Evolutionary conservation across 1,139 yeast species (phyloP).

Genomic region (Maudiozyma humilis): DNA sequence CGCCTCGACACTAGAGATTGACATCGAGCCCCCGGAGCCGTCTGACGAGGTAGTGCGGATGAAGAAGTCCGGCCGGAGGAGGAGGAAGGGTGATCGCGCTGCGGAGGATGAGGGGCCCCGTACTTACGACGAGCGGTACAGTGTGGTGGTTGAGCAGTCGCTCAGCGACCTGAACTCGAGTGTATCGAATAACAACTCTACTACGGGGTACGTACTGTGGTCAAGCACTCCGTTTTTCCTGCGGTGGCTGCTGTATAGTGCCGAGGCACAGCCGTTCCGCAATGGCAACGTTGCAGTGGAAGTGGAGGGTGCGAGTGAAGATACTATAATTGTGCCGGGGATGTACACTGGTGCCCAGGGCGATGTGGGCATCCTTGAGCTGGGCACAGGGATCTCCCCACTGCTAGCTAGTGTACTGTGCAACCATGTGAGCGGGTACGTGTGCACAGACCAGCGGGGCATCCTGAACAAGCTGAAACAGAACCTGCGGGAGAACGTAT

Average conservation of each 20-base stretch:
- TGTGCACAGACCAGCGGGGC: slow-evolving; percentile 30
- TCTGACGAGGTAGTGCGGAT: background rate
- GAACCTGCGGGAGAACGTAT: slow-evolving; percentile 22
- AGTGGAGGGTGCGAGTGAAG: slow-evolving; percentile 7
- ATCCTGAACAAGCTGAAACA: slow-evolving; percentile 22
- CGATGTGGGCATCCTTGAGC: slow-evolving; percentile 20
- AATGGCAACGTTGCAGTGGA: slow-evolving; percentile 6
- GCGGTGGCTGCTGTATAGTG: slow-evolving; percentile 27
- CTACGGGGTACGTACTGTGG: slow-evolving; percentile 33
- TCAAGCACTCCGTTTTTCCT: slow-evolving; percentile 28
- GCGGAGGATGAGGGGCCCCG: background rate
- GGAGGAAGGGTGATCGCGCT: background rate
- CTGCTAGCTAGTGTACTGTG: slow-evolving; percentile 24
- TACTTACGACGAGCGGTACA: slow-evolving; percentile 2
- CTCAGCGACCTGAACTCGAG: slow-evolving; percentile 25
- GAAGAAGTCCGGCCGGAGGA: background rate
- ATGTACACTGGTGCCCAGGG: background rate
- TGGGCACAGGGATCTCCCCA: slow-evolving; percentile 30
- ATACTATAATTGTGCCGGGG: slow-evolving; percentile 7
- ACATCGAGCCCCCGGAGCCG: slow-evolving; percentile 20
- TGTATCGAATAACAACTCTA: slow-evolving; percentile 28
- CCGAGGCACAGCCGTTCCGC: slow-evolving; percentile 15
- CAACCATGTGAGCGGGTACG: slow-evolving; percentile 24
- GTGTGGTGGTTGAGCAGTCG: slow-evolving; percentile 19
- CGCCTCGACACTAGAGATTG: slow-evolving; percentile 12